Evolutionary conservation across 257 asterid species (phyloP).

Genomic region (Solanum chmielewskii): DNA sequence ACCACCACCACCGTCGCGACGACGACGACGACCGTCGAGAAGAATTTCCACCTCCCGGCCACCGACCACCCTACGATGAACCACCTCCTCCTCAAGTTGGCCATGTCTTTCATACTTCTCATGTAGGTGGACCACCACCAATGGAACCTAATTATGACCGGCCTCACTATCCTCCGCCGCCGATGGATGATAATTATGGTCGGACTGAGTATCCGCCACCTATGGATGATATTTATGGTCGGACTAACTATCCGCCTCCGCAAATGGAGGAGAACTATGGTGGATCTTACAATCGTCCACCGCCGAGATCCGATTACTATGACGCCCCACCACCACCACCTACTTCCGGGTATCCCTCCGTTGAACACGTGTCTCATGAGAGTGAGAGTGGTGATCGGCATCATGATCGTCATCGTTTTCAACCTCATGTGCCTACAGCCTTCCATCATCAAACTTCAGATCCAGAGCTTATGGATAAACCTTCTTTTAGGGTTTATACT

Average conservation of each 20-base stretch:
- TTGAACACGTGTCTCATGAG: constrained; percentile 15
- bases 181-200: background rate
- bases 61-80: background rate
- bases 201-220: background rate
- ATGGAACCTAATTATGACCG: background rate
- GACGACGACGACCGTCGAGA: background rate
- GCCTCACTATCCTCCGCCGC: constrained; percentile 1
- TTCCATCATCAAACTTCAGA: constrained; percentile 10
- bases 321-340: constrained; percentile 9
- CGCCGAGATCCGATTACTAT: background rate
- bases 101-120: constrained; percentile 20
- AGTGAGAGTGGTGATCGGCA: background rate
- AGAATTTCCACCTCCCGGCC: constrained; percentile 15
- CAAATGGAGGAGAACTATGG: background rate
- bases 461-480: constrained; percentile 21
- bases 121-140: constrained; percentile 11
- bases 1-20: constrained; percentile 7
- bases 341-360: background rate
- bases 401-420: constrained; percentile 3
- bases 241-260: background rate
- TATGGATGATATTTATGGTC: background rate
- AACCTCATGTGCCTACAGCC: constrained; percentile 20
- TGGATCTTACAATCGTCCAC: background rate
- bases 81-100: constrained; percentile 22
- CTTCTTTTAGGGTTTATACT: constrained; percentile 52